Evolutionary conservation across 257 asterid genomes (phyloP).

Genomic region (Gynochthodes officinalis): DNA sequence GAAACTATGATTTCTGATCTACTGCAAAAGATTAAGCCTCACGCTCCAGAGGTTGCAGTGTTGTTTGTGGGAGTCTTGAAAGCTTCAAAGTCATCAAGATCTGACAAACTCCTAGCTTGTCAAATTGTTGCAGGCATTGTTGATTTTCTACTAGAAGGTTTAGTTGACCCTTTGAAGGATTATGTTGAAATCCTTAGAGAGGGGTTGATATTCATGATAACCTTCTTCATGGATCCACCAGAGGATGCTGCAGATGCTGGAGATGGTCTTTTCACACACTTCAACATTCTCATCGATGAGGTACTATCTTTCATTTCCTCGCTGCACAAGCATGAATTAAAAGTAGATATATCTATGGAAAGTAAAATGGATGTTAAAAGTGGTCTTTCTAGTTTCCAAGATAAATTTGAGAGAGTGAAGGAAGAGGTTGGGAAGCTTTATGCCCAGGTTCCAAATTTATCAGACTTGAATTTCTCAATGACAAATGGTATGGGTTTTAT

Average conservation of each 20-base stretch:
- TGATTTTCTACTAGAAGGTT: not conserved
- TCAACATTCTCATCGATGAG: not conserved
- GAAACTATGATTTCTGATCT: slow-evolving; percentile 1
- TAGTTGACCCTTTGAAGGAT: not conserved
- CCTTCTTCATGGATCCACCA: slow-evolving; percentile 6
- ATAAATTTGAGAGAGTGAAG: not conserved
- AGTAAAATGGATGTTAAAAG: not conserved
- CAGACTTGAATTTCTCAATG: not conserved
- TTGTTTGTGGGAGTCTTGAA: not conserved
- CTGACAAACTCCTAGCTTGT: not conserved
- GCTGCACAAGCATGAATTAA: not conserved
- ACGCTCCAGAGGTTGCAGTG: not conserved
- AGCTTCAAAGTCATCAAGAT: not conserved
- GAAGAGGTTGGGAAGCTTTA: not conserved
- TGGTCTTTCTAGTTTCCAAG: not conserved
- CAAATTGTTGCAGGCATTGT: slow-evolving; percentile 2
- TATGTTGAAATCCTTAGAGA: not conserved
- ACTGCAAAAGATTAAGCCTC: not conserved
- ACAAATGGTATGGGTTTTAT: slow-evolving; percentile 6
- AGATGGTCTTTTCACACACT: not conserved
- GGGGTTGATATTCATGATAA: slow-evolving; percentile 4
- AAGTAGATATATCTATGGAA: not conserved
- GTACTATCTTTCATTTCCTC: slow-evolving; percentile 2
- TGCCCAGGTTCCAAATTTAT: not conserved
- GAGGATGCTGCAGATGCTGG: not conserved